These are phyloP conservation scores for Plenodomus biglobosus DNA, from an alignment of 2,329 filamentous ascomycete genomes.

Conservation along the genomic window DNA sequence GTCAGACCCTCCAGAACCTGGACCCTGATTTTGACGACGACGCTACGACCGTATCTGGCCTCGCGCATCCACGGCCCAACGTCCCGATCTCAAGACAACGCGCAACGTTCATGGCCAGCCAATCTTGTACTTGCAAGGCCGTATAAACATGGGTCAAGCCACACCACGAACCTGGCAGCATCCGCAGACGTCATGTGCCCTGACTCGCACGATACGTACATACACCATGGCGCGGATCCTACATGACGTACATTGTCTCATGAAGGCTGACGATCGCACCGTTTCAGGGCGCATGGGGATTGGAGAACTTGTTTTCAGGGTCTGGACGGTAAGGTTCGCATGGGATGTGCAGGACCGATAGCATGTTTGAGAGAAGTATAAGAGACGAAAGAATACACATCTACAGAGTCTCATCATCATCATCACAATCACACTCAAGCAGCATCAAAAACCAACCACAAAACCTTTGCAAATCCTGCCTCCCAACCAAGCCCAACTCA, in stretches of 20 bases:
- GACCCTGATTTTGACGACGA: constrained; percentile 4
- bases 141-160: constrained; percentile 10
- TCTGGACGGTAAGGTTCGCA: constrained; percentile 3
- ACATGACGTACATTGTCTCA: constrained; percentile 27
- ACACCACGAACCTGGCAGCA: constrained; percentile 7
- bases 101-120: constrained; percentile 13
- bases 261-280: constrained; percentile 11
- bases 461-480: neutral
- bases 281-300: constrained; percentile 8
- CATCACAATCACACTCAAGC: no score
- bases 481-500: neutral
- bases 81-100: constrained; percentile 6
- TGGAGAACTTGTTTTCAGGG: constrained; percentile 26
- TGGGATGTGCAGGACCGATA: neutral
- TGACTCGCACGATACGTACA: constrained; percentile 5
- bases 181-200: constrained; percentile 21
- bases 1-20: constrained; percentile 9
- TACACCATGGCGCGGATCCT: constrained; percentile 16
- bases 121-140: neutral
- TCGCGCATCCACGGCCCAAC: neutral
- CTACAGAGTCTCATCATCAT: no score
- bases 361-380: neutral
- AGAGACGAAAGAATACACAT: neutral
- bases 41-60: constrained; percentile 16
- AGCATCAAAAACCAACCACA: no score